Percentiles rank a stretch among this genome's conserved stretches.
These are phyloP conservation scores for Pythium myriotylum DNA, from an alignment of 352 stramenopile genomes.

Conservation along the genomic window DNA sequence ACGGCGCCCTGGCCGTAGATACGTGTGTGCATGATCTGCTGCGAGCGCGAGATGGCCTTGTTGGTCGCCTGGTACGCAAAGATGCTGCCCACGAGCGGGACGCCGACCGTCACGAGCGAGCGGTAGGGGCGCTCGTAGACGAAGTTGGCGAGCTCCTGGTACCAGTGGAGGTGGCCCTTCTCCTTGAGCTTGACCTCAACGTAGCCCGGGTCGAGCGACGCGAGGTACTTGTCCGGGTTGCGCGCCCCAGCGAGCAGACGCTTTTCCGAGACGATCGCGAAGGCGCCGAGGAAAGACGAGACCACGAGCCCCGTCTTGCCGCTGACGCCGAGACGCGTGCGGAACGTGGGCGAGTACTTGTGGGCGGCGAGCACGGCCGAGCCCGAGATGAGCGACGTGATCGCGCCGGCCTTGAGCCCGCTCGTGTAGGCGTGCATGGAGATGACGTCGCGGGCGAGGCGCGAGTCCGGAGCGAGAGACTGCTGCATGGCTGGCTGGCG, in stretches of 20 bases:
- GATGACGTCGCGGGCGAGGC: constrained; percentile 56
- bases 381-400: constrained; percentile 31
- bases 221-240: constrained; percentile 73
- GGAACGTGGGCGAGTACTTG: constrained; percentile 68
- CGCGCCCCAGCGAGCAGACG: constrained; percentile 56
- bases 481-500: constrained; percentile 9
- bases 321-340: constrained; percentile 63
- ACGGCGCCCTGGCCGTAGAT: constrained; percentile 77
- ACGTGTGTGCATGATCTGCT: constrained; percentile 87
- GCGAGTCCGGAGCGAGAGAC: constrained; percentile 10
- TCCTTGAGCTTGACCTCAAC: constrained; percentile 38
- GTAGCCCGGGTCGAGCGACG: constrained; percentile 48
- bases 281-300: constrained; percentile 60
- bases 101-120: constrained; percentile 49
- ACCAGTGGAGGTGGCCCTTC: constrained; percentile 43
- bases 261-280: constrained; percentile 65
- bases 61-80: constrained; percentile 72
- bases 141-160: constrained; percentile 68
- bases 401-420: constrained; percentile 53
- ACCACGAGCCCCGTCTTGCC: constrained; percentile 76
- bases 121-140: constrained; percentile 83
- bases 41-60: constrained; percentile 61
- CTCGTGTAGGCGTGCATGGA: constrained; percentile 58
- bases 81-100: constrained; percentile 70
- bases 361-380: constrained; percentile 44